These are phyloP conservation scores for Lipomyces kockii DNA, from an alignment of 805 yeast species.

Conservation along the genomic window DNA sequence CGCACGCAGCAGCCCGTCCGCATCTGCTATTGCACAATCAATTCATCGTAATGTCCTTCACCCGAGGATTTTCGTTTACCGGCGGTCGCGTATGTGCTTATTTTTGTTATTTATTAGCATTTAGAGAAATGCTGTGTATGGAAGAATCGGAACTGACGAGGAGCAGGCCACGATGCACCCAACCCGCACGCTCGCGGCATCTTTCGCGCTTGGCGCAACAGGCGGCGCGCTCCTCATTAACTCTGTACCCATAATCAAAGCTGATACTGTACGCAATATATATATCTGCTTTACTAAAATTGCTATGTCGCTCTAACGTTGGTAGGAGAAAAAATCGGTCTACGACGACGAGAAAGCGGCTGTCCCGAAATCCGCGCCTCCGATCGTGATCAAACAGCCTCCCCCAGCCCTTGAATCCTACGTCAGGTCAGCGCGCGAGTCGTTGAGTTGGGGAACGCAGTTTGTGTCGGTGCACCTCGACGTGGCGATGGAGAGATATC, in stretches of 20 bases:
- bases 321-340: constrained; percentile 43
- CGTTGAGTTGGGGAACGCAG: constrained; percentile 43
- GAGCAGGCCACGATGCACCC: not conserved
- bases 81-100: not conserved
- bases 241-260: constrained; percentile 7
- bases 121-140: not conserved
- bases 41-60: constrained; percentile 5
- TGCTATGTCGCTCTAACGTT: not conserved
- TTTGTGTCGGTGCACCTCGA: constrained; percentile 46
- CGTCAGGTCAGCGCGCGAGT: constrained; percentile 32
- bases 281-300: not conserved
- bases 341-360: constrained; percentile 37
- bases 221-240: constrained; percentile 4
- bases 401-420: constrained; percentile 25
- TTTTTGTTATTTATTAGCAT: not conserved
- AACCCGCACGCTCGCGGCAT: not conserved
- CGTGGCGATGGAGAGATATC: constrained; percentile 55
- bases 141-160: not conserved
- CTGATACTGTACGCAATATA: constrained; percentile 7
- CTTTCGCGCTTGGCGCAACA: constrained; percentile 4
- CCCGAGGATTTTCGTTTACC: not conserved
- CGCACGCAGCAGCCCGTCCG: not conserved
- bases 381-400: constrained; percentile 32
- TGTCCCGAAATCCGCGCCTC: constrained; percentile 13
- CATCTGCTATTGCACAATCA: not conserved